Evolutionary conservation across 176 grass and related monocot genomes (phyloP), one percentile per base, ranked within the genome.

Genomic region (Stipa capillata): DNA sequence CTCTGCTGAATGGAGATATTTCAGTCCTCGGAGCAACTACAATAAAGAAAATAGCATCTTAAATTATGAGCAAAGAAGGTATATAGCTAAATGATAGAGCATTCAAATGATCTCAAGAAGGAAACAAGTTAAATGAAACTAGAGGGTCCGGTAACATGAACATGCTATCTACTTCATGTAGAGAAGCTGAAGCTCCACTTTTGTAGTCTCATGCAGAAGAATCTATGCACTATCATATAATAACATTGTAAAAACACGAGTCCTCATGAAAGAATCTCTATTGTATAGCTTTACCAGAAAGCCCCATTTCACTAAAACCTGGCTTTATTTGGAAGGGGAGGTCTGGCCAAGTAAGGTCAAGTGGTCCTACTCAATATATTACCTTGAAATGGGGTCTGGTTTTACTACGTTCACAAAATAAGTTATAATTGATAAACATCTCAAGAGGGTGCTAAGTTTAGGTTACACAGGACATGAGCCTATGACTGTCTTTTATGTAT

Each of bases 1-100:
- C 45, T 84, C 80, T 49, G 88, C 84, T 71, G 87, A 89, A 89
- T 89, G 87, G 70, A 89, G 87, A 63, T 89, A 89, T 64, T 89
- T 85, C 28, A 89, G 75, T 56, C 87, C 87, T 47, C 87, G 61
- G 41, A 89, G 82, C 63, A 89, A 67, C 87, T 85, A 50, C 62
- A 85, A 70, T 44, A 15, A 76, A 63, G 53, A 70, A 62, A 80
- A 53, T 14, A 72, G 0, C n/a, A 14, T 45, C 4, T 63, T 60
- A 69, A 32, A 80, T 80, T 23, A 84, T 39, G 7, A 75, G 36
- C 20, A 23, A 32, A 60, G 49, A 40, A 24, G 0, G 5, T 24
- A 82, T 1, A 35, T 34, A 61, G 20, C 15, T 25, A 13, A 65
- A 78, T 44, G 52, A 18, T 20, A 50, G 16, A 77, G 5, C 59